These are phyloP conservation scores for Hsuehochloa calcarea DNA, from an alignment of 176 grass and related monocot genomes.

Conservation along the genomic window DNA sequence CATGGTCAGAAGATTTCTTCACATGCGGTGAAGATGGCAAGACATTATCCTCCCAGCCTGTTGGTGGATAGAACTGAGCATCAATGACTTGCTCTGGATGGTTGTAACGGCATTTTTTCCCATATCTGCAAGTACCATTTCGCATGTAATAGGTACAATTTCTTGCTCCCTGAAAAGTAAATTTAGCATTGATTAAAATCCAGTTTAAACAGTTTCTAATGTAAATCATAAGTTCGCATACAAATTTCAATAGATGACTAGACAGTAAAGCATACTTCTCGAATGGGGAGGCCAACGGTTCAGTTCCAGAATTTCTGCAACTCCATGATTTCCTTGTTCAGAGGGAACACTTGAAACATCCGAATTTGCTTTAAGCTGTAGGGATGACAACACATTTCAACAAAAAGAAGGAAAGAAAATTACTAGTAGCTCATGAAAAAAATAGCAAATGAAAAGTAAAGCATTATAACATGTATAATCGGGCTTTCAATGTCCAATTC, in stretches of 20 bases:
- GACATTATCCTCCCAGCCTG: conserved; percentile 42
- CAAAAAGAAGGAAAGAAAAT: neutral
- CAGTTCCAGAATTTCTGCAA: conserved; percentile 36
- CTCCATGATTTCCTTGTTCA: conserved; percentile 26
- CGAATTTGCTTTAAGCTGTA: conserved; percentile 26
- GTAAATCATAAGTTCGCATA: conserved; percentile 14
- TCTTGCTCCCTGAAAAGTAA: conserved; percentile 46
- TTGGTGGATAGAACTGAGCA: conserved; percentile 29
- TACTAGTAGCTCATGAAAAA: conserved; percentile 3
- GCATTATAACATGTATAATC: neutral
- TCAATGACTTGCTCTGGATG: conserved; percentile 55
- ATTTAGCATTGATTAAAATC: conserved; percentile 17
- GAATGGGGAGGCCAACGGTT: conserved; percentile 52
- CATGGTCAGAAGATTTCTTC: conserved; percentile 21
- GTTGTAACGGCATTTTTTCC: conserved; percentile 56
- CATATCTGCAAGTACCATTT: conserved; percentile 57
- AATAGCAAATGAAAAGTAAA: conserved; percentile 1
- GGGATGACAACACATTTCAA: conserved; percentile 2
- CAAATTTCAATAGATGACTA: conserved; percentile 3
- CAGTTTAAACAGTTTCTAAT: conserved; percentile 20
- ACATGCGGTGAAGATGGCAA: conserved; percentile 30
- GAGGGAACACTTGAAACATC: conserved; percentile 29
- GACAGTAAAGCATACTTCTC: conserved; percentile 43
- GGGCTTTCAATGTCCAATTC: neutral
- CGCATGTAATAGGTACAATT: conserved; percentile 54